These are phyloP conservation scores for Fusarium sp. DNA, from an alignment of 2,329 filamentous ascomycete species.

Conservation along the genomic window DNA sequence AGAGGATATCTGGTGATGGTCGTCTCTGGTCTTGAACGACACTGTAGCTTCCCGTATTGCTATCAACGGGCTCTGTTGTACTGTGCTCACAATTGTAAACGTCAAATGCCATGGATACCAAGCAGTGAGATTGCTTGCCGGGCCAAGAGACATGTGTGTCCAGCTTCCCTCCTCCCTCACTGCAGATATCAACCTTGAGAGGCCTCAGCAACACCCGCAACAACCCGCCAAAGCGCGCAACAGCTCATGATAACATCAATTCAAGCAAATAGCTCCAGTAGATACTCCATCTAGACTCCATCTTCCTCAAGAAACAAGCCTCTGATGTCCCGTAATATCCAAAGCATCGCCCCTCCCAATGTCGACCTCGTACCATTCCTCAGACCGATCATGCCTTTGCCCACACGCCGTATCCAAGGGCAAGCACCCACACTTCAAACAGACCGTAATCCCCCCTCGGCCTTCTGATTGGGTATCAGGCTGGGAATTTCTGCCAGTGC, in stretches of 20 bases:
- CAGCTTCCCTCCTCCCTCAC: not conserved
- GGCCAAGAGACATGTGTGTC: not conserved
- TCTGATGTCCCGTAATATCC: constrained; percentile 17
- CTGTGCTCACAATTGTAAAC: not conserved
- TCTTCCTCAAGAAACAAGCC: not conserved
- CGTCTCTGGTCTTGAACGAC: not conserved
- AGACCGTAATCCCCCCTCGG: constrained; percentile 11
- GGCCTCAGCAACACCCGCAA: not conserved
- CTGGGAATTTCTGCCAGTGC: constrained; percentile 32
- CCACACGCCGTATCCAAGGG: constrained; percentile 26
- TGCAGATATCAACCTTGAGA: constrained; percentile 2
- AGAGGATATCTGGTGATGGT: not conserved
- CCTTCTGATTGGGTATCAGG: constrained; percentile 31
- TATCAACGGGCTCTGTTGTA: not conserved
- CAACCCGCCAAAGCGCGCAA: not conserved
- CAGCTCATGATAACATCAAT: not conserved
- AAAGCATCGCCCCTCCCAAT: constrained; percentile 15
- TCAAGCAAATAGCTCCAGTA: not conserved
- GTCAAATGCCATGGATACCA: not conserved
- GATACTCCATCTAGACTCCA: not conserved
- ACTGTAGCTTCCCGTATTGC: not conserved
- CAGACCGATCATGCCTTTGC: constrained; percentile 15
- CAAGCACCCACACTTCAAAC: constrained; percentile 1
- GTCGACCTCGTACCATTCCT: constrained; percentile 40
- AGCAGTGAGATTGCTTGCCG: not conserved